Percentiles rank a stretch among this genome's conserved stretches.
Conservation (phyloP, 1,284 basidiomycete genomes). For the Leccinum variabile region DNA sequence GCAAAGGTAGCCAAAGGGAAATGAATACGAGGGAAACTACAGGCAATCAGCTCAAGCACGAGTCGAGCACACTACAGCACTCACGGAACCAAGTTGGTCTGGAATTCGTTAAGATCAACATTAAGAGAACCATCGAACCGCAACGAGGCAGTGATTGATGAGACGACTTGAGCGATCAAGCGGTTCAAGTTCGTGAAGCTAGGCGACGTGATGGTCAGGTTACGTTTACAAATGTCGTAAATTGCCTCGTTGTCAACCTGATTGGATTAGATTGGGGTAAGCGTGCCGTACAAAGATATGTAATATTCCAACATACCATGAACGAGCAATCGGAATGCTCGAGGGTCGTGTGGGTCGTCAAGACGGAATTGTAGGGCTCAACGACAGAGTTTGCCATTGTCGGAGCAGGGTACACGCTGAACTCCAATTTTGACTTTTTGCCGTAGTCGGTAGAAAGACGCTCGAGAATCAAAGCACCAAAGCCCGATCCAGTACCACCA, state of each 20-base stretch:
- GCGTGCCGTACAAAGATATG: background rate
- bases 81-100: slow-evolving; percentile 85
- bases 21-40: slow-evolving; percentile 75
- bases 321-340: slow-evolving; percentile 99
- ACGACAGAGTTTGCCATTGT: slow-evolving; percentile 96
- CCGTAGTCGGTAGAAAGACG: slow-evolving; percentile 98
- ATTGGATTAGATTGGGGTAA: slow-evolving; percentile 11
- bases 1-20: slow-evolving; percentile 92
- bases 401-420: slow-evolving; percentile 96
- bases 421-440: slow-evolving; percentile 99
- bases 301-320: slow-evolving; percentile 61
- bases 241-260: slow-evolving; percentile 92
- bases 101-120: slow-evolving; percentile 92
- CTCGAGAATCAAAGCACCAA: slow-evolving; percentile 97
- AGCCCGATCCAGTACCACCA: slow-evolving; percentile 99
- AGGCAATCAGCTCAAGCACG: slow-evolving; percentile 29
- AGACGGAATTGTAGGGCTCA: slow-evolving; percentile 98
- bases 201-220: slow-evolving; percentile 77
- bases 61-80: slow-evolving; percentile 21
- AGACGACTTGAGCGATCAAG: slow-evolving; percentile 89
- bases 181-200: slow-evolving; percentile 88
- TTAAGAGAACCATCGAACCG: slow-evolving; percentile 89
- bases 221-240: slow-evolving; percentile 95
- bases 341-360: slow-evolving; percentile 98
- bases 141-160: slow-evolving; percentile 71